These are phyloP conservation scores for Aspergillus nidulans DNA, from an alignment of 495 filamentous ascomycete genomes.

Conservation along the genomic window DNA sequence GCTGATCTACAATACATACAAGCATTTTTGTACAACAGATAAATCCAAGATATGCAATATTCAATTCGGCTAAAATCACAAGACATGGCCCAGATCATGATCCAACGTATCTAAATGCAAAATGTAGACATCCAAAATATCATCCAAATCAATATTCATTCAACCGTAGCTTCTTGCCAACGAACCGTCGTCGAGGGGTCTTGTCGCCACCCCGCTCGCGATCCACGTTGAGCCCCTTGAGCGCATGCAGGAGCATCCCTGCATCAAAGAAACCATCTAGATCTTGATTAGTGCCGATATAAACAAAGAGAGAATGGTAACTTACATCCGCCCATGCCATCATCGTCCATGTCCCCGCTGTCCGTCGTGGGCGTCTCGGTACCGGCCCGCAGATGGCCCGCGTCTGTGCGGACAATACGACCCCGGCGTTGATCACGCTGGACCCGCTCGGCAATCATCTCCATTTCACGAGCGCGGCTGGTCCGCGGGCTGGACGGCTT, in stretches of 20 bases:
- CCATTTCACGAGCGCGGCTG: constrained; percentile 63
- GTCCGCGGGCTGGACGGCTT: constrained; percentile 51
- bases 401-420: constrained; percentile 42
- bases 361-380: constrained; percentile 54
- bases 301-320: constrained; percentile 21
- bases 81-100: neutral
- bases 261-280: constrained; percentile 95
- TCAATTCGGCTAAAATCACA: constrained; percentile 1
- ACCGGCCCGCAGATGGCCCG: constrained; percentile 27
- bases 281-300: constrained; percentile 14
- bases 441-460: constrained; percentile 46
- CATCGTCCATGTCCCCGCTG: constrained; percentile 70
- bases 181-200: constrained; percentile 53
- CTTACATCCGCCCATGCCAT: constrained; percentile 91
- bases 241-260: constrained; percentile 83
- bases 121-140: neutral
- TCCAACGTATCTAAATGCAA: neutral
- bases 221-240: constrained; percentile 59
- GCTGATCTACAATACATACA: neutral
- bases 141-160: constrained; percentile 57
- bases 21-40: too few relatives aligned
- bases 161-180: constrained; percentile 75
- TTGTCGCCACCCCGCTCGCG: constrained; percentile 43
- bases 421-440: constrained; percentile 40
- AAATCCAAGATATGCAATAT: neutral